Evolutionary conservation across 2,329 filamentous ascomycete genomes (phyloP), one percentile per base, ranked within the genome.

Genomic region (Stylonectria norvegica): DNA sequence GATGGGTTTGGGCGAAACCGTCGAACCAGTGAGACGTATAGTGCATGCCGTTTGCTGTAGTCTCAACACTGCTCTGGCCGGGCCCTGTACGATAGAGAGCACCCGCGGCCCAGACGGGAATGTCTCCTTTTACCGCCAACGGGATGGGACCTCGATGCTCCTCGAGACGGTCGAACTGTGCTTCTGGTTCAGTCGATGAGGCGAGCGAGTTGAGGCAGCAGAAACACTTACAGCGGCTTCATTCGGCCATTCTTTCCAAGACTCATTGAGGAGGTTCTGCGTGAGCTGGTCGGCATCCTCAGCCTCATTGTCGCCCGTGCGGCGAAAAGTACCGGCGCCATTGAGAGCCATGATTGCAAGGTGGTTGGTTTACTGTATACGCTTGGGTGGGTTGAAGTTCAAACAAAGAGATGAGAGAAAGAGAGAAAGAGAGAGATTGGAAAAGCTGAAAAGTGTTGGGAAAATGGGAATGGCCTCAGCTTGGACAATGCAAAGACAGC

Each of bases 21-120:
- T 93, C 88, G 51, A 93, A 93, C 87, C 87, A 93, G 60, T 93
- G 86, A 1, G 73, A 77, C 10, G 83, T 70, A 20, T 72, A 68
- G 54, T 82, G 81, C 0, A 71, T 76, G n/a, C 80, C 79, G 4
- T 71, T 70, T 3, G 76, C 63, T 1, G 78, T 80, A 30, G 66
- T 60, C n/a, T 81, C 70, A 3, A 89, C 65, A 25, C 75, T 74
- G 59, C 76, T 78, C 19, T 76, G 72, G 1, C 86, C 85, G 0
- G 86, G 85, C 0, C 88, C 87, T 0, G 84, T 89, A 17, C 87
- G 76, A 61, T 83, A 91, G 1, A 93, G 71, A 2, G 76, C 71
- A 1, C 88, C 88, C 3, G 84, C 80, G 4, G 79, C 79, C 70
- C 85, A 90, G 1, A 69, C 43, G 1, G 88, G 88, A 36, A 93